Conservation (phyloP, 192 early-diverging fungal species). For the Entomortierella chlamydospora region DNA sequence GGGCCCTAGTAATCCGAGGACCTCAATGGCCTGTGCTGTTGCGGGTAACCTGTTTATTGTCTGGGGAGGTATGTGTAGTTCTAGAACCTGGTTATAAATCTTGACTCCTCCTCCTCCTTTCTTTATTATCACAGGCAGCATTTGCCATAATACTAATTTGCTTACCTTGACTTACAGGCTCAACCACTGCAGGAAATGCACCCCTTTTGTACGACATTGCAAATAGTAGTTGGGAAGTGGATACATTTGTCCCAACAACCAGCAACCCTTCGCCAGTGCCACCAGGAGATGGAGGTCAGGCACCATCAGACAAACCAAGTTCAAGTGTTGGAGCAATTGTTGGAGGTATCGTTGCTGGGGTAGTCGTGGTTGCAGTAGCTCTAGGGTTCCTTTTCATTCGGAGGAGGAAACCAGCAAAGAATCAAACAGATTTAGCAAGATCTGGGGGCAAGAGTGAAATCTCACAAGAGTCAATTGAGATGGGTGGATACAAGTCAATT, state of each 20-base stretch:
- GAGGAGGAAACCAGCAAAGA: slow-evolving; percentile 3
- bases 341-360: slow-evolving; percentile 16
- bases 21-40: slow-evolving; percentile 15
- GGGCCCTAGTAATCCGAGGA: not conserved
- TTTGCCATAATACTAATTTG: no score
- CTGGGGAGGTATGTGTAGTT: slow-evolving; percentile 21
- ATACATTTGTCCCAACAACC: not conserved
- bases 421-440: not conserved
- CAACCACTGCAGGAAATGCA: no score
- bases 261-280: not conserved
- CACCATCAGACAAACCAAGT: not conserved
- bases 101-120: no score
- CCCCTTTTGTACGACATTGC: not conserved
- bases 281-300: no score
- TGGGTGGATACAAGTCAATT: slow-evolving; percentile 24
- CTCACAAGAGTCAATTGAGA: not conserved
- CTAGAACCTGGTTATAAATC: no score
- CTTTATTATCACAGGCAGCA: not conserved
- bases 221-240: not conserved
- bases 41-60: slow-evolving; percentile 2
- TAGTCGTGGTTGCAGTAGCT: slow-evolving; percentile 10
- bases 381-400: slow-evolving; percentile 7
- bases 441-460: not conserved
- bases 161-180: no score
- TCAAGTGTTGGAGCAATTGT: slow-evolving; percentile 8